These are phyloP conservation scores for Colletotrichum chlorophyti DNA, from an alignment of 2,329 filamentous ascomycete species.

Conservation along the genomic window DNA sequence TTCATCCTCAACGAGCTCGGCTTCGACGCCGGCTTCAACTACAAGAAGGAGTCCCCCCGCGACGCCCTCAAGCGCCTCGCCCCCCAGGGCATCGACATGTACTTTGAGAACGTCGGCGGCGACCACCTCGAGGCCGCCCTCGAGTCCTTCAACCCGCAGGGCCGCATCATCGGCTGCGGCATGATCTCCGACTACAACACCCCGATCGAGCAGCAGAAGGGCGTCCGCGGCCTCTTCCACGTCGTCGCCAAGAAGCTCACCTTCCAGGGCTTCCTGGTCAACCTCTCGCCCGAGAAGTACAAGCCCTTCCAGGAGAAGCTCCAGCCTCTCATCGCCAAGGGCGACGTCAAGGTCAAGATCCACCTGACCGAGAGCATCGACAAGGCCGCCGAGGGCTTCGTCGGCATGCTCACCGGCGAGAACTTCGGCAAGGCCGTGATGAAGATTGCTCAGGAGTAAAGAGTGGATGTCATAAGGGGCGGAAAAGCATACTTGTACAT, in stretches of 20 bases:
- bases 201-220: conserved; percentile 60
- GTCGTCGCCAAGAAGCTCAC: conserved; percentile 73
- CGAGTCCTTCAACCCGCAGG: conserved; percentile 61
- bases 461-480: not conserved
- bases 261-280: conserved; percentile 81
- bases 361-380: conserved; percentile 79
- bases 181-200: conserved; percentile 83
- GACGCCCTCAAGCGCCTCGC: conserved; percentile 75
- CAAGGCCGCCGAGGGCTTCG: conserved; percentile 74
- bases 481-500: conserved; percentile 8
- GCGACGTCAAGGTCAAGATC: conserved; percentile 74
- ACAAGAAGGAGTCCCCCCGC: conserved; percentile 78
- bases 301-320: conserved; percentile 79
- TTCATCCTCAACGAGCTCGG: conserved; percentile 62
- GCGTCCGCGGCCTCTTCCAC: conserved; percentile 69
- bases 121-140: conserved; percentile 57
- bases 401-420: conserved; percentile 77
- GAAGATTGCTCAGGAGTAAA: conserved; percentile 52
- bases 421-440: conserved; percentile 89
- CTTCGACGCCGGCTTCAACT: conserved; percentile 77
- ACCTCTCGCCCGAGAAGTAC: conserved; percentile 70
- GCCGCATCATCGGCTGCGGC: conserved; percentile 69
- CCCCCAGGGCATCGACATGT: conserved; percentile 78
- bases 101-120: conserved; percentile 62
- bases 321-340: conserved; percentile 78